These are phyloP conservation scores for Russula sp. DNA, from an alignment of 768 basidiomycete genomes.

Conservation along the genomic window DNA sequence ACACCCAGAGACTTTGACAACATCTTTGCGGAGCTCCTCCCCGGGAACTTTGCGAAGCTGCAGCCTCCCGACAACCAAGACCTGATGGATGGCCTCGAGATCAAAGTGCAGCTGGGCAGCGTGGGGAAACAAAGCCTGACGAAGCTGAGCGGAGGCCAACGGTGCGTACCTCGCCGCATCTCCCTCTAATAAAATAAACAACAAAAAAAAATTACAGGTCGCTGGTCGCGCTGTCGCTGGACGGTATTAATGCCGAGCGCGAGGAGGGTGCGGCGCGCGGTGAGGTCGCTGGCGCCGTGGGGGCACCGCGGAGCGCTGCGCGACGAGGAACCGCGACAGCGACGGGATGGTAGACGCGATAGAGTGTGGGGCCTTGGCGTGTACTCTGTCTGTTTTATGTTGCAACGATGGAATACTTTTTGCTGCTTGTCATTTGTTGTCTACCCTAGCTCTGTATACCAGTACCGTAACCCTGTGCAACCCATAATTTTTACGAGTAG, in stretches of 20 bases:
- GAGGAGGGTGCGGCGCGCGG: not conserved
- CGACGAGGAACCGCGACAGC: constrained; percentile 9
- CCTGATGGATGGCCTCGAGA: constrained; percentile 91
- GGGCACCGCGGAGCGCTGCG: not conserved
- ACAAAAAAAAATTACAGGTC: constrained; percentile 63
- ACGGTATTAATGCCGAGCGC: constrained; percentile 26
- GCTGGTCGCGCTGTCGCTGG: constrained; percentile 92
- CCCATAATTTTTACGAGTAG: no score
- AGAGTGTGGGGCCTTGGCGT: no score
- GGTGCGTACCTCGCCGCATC: constrained; percentile 43
- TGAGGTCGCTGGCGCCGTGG: not conserved
- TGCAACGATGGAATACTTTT: no score
- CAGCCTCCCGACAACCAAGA: constrained; percentile 92
- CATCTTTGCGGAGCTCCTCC: constrained; percentile 92
- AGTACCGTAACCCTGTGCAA: no score
- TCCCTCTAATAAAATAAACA: not conserved
- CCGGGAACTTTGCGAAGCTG: constrained; percentile 94
- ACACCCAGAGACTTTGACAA: constrained; percentile 89
- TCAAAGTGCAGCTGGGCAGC: constrained; percentile 89
- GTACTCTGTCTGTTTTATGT: no score
- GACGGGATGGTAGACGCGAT: not conserved
- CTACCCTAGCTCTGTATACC: no score
- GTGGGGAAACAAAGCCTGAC: constrained; percentile 99
- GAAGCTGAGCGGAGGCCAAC: constrained; percentile 93
- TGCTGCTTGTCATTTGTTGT: no score